Conservation (phyloP, 1,139 yeast genomes). For the Martiniozyma asiatica region DNA sequence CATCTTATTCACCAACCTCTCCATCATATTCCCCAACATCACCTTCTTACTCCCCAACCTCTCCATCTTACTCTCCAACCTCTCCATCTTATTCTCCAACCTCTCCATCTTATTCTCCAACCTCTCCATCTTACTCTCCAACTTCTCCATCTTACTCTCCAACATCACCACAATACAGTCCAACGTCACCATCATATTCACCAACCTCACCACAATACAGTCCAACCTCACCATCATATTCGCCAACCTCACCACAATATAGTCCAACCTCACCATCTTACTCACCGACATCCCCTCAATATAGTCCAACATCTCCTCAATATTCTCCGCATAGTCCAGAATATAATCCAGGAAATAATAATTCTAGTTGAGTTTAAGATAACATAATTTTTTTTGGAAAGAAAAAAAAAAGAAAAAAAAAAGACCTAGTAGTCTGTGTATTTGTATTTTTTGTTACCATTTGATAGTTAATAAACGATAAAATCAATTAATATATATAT, state of each 20-base stretch:
- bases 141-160: slow-evolving; percentile 44
- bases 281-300: slow-evolving; percentile 63
- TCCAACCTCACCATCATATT: slow-evolving; percentile 44
- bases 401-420: no score
- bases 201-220: slow-evolving; percentile 46
- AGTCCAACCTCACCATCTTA: slow-evolving; percentile 61
- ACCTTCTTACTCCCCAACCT: slow-evolving; percentile 36
- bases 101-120: slow-evolving; percentile 43
- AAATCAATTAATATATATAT: no score
- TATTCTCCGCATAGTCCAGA: slow-evolving; percentile 45
- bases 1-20: slow-evolving; percentile 54
- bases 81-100: slow-evolving; percentile 50
- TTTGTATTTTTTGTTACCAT: no score
- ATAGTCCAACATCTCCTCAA: slow-evolving; percentile 53
- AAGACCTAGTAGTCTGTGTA: no score
- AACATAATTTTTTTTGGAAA: no score
- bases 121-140: slow-evolving; percentile 41
- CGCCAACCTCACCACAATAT: slow-evolving; percentile 61
- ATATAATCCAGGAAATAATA: slow-evolving; percentile 51
- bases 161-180: slow-evolving; percentile 40
- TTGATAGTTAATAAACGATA: no score
- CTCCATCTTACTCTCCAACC: slow-evolving; percentile 28
- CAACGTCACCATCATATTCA: slow-evolving; percentile 37
- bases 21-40: slow-evolving; percentile 41
- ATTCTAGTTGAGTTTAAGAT: no score